These are phyloP conservation scores for Monosporascus sp. DNA, from an alignment of 2,329 filamentous ascomycete species.

Conservation along the genomic window DNA sequence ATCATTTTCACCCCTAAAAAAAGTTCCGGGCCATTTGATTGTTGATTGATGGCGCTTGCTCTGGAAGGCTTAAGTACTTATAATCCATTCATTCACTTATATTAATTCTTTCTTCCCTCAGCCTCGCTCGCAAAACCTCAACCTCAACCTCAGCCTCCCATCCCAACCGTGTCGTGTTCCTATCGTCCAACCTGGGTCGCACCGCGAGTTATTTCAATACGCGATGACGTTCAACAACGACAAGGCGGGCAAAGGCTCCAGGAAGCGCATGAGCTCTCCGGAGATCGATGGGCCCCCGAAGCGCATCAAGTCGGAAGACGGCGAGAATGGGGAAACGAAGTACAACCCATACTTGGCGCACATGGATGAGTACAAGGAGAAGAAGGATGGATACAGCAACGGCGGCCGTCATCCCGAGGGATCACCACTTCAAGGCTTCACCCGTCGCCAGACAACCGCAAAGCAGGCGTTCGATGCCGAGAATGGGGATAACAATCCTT, in stretches of 20 bases:
- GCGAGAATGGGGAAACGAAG: conserved; percentile 26
- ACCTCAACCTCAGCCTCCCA: neutral
- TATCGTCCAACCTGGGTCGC: too few relatives aligned
- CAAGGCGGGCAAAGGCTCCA: conserved; percentile 15
- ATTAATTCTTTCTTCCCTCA: neutral
- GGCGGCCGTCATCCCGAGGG: conserved; percentile 19
- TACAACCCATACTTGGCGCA: conserved; percentile 90
- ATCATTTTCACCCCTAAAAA: neutral
- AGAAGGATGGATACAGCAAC: conserved; percentile 30
- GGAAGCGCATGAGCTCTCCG: conserved; percentile 23
- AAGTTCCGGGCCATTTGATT: neutral
- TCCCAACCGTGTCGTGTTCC: neutral
- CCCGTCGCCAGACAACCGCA: conserved; percentile 75
- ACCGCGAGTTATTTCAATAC: too few relatives aligned
- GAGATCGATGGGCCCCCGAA: conserved; percentile 18
- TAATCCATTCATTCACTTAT: neutral
- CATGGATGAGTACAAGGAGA: conserved; percentile 58
- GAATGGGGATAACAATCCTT: conserved; percentile 77
- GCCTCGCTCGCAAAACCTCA: neutral
- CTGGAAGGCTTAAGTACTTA: too few relatives aligned
- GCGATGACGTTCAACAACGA: conserved; percentile 3
- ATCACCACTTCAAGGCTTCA: conserved; percentile 60
- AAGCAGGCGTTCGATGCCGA: conserved; percentile 68
- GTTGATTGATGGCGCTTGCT: neutral
- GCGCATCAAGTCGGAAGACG: conserved; percentile 21